phyloP scores from a whole-genome alignment of 2,329 filamentous ascomycete genomes.

The Sclerotinia sclerotiorum region DNA sequence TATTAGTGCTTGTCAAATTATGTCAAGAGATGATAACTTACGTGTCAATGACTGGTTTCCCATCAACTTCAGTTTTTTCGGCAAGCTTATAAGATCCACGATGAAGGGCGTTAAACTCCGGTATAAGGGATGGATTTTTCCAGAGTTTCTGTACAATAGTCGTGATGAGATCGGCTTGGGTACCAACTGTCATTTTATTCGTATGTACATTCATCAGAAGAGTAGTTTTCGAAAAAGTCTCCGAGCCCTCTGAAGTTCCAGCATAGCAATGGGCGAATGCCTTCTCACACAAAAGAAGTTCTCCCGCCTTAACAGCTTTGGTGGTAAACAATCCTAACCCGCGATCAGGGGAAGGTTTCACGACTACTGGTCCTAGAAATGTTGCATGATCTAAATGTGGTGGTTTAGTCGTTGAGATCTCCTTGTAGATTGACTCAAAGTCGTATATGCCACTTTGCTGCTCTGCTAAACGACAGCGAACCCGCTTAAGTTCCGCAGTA shows the following conservation, averaged over 20 bases:
- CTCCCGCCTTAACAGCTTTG: constrained; percentile 25
- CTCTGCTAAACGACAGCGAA: constrained; percentile 25
- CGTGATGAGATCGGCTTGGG: constrained; percentile 22
- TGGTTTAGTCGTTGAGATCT: constrained; percentile 20
- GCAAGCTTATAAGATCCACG: constrained; percentile 25
- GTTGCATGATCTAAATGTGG: constrained; percentile 29
- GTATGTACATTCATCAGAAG: constrained; percentile 20
- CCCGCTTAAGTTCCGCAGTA: constrained; percentile 13
- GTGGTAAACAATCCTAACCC: constrained; percentile 27
- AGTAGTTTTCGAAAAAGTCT: background rate
- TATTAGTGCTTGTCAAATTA: constrained; percentile 5
- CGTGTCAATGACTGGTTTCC: constrained; percentile 25
- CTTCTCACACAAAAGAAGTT: constrained; percentile 30
- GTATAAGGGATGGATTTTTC: constrained; percentile 24
- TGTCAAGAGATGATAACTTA: constrained; percentile 19
- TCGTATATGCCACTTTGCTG: constrained; percentile 27
- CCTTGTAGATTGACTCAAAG: constrained; percentile 26
- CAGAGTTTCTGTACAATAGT: constrained; percentile 24
- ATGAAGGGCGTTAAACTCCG: constrained; percentile 20
- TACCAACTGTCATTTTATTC: constrained; percentile 19
- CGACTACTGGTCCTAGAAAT: constrained; percentile 22
- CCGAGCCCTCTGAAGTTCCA: background rate
- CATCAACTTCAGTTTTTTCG: constrained; percentile 12
- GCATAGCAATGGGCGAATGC: constrained; percentile 27
- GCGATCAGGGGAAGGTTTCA: constrained; percentile 19